These are phyloP conservation scores for Neopestalotiopsis sp. DNA, from an alignment of 2,329 filamentous ascomycete species.

Conservation along the genomic window DNA sequence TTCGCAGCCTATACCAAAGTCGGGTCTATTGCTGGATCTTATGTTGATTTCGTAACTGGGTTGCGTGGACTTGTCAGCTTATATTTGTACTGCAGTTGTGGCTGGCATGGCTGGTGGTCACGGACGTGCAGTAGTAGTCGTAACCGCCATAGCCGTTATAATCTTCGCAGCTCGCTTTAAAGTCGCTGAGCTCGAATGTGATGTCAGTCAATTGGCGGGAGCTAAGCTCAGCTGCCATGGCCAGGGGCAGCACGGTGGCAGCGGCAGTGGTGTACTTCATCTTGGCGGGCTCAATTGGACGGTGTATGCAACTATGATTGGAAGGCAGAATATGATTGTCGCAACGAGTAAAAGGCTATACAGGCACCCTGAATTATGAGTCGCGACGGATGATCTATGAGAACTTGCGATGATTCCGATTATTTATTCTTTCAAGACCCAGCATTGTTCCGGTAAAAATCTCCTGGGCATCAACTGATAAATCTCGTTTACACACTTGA, in stretches of 20 bases:
- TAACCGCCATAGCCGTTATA: neutral
- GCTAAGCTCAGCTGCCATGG: conserved; percentile 5
- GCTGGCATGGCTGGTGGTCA: neutral
- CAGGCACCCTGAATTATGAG: no score
- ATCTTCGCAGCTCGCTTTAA: neutral
- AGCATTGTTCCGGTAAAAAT: neutral
- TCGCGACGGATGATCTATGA: no score
- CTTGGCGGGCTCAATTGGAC: neutral
- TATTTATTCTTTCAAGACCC: neutral
- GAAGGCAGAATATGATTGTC: no score
- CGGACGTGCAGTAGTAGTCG: conserved; percentile 1
- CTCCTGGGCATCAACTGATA: neutral
- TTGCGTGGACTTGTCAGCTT: neutral
- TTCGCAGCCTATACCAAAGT: neutral
- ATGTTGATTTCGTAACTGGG: neutral
- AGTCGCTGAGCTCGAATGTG: conserved; percentile 9
- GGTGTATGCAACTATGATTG: neutral
- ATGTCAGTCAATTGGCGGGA: neutral
- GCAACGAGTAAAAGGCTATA: neutral
- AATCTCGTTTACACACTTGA: neutral
- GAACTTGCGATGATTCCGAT: neutral
- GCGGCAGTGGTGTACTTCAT: conserved; percentile 16
- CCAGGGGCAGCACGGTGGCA: conserved; percentile 14
- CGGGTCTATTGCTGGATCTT: neutral
- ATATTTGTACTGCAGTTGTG: neutral